Evolutionary conservation across 2,329 filamentous ascomycete genomes (phyloP).

Genomic region (Raffaelea deltoideospora): DNA sequence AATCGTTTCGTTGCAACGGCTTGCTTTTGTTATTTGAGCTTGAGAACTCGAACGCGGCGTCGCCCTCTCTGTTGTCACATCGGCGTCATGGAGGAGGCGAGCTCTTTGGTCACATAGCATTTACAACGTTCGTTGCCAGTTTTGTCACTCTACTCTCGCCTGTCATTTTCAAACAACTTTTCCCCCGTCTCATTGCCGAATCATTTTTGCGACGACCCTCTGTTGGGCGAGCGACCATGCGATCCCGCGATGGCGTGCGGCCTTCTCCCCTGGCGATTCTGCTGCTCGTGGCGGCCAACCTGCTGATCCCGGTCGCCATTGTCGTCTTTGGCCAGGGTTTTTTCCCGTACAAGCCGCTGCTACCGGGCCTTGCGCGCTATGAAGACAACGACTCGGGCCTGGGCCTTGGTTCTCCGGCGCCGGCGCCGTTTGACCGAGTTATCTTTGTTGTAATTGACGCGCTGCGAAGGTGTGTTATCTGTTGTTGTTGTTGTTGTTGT

Average conservation of each 20-base stretch:
- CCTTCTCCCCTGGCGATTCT: constrained; percentile 14
- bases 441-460: constrained; percentile 98
- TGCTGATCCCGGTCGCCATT: constrained; percentile 62
- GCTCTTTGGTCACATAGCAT: not conserved
- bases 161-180: not conserved
- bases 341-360: constrained; percentile 92
- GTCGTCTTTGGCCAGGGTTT: constrained; percentile 76
- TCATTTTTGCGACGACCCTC: no score
- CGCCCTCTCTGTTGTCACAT: no score
- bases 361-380: constrained; percentile 68
- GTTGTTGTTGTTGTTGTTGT: no score
- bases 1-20: no score
- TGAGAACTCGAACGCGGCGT: no score
- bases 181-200: no score
- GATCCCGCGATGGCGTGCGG: no score
- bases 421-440: constrained; percentile 69
- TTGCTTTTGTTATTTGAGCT: no score
- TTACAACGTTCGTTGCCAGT: not conserved
- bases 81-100: not conserved
- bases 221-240: no score
- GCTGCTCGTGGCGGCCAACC: constrained; percentile 52
- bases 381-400: no score
- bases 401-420: constrained; percentile 38
- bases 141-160: not conserved
- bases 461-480: constrained; percentile 56